phyloP scores from a whole-genome alignment of 192 early-diverging fungal genomes.

The Umbelopsis sp. region DNA sequence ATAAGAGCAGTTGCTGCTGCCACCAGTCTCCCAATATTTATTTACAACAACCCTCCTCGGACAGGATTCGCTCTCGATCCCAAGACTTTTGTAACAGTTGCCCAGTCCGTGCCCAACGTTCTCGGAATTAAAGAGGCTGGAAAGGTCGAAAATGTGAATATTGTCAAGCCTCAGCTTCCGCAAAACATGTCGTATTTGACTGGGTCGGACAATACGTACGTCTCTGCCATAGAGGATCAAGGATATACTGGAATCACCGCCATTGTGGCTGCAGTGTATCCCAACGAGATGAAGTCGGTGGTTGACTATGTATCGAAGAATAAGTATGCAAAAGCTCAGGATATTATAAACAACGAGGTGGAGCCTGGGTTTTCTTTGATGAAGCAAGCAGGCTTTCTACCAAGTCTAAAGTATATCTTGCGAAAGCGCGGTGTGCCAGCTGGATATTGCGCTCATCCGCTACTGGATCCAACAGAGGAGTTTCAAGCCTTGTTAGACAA shows the following conservation, averaged over 20 bases:
- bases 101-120: not conserved
- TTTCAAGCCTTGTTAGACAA: too few relatives aligned
- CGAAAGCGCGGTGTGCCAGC: constrained; percentile 20
- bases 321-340: constrained; percentile 6
- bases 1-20: constrained; percentile 12
- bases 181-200: constrained; percentile 11
- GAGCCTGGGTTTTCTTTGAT: not conserved
- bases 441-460: constrained; percentile 18
- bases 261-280: constrained; percentile 20
- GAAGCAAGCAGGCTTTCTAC: not conserved
- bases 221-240: not conserved
- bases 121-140: constrained; percentile 27
- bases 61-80: constrained; percentile 21
- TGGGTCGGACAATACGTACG: constrained; percentile 10
- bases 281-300: not conserved
- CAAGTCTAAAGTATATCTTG: constrained; percentile 23
- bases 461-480: constrained; percentile 14
- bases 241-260: constrained; percentile 25
- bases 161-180: not conserved
- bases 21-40: constrained; percentile 17
- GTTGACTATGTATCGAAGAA: not conserved
- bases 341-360: not conserved
- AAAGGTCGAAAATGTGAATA: constrained; percentile 15
- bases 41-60: constrained; percentile 25
- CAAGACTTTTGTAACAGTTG: constrained; percentile 10